phyloP scores from a whole-genome alignment of 73 alveolate species.

The Uronychia setigera region DNA sequence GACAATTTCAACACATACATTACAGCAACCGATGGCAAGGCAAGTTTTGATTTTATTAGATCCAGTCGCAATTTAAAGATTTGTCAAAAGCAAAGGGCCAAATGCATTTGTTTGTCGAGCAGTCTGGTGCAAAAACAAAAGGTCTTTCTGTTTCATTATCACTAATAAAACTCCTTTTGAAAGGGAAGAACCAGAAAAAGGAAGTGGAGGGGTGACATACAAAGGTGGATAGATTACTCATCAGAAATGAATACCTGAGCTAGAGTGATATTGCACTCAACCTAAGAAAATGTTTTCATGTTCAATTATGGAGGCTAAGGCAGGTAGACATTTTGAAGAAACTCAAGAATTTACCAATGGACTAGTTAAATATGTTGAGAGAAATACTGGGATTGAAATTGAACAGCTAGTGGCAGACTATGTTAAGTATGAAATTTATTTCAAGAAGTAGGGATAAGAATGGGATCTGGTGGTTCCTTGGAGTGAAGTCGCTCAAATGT shows the following conservation, averaged over 20 bases:
- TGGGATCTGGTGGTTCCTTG: slow-evolving; percentile 86
- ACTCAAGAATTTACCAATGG: slow-evolving; percentile 63
- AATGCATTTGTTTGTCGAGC: slow-evolving; percentile 83
- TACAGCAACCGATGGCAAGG: slow-evolving; percentile 58
- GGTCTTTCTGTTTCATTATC: slow-evolving; percentile 73
- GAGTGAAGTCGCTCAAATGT: slow-evolving; percentile 72
- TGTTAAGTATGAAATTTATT: slow-evolving; percentile 36
- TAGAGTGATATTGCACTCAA: slow-evolving; percentile 64
- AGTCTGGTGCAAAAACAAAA: slow-evolving; percentile 77
- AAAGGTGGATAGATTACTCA: background rate
- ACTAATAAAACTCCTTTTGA: slow-evolving; percentile 71
- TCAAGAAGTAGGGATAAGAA: slow-evolving; percentile 68
- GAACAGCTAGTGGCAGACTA: slow-evolving; percentile 80
- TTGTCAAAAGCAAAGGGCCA: slow-evolving; percentile 82
- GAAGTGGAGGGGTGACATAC: slow-evolving; percentile 2
- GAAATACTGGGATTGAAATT: slow-evolving; percentile 68
- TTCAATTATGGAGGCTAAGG: slow-evolving; percentile 69
- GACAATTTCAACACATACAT: slow-evolving; percentile 48
- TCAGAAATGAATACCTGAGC: background rate
- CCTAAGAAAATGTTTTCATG: slow-evolving; percentile 59
- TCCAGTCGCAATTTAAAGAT: slow-evolving; percentile 70
- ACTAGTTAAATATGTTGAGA: slow-evolving; percentile 70
- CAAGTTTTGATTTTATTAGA: slow-evolving; percentile 6
- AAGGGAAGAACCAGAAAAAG: slow-evolving; percentile 63
- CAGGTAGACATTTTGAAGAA: slow-evolving; percentile 78